These are phyloP conservation scores for Lepiota brunneoincarnata DNA, from an alignment of 768 basidiomycete genomes.

Conservation along the genomic window DNA sequence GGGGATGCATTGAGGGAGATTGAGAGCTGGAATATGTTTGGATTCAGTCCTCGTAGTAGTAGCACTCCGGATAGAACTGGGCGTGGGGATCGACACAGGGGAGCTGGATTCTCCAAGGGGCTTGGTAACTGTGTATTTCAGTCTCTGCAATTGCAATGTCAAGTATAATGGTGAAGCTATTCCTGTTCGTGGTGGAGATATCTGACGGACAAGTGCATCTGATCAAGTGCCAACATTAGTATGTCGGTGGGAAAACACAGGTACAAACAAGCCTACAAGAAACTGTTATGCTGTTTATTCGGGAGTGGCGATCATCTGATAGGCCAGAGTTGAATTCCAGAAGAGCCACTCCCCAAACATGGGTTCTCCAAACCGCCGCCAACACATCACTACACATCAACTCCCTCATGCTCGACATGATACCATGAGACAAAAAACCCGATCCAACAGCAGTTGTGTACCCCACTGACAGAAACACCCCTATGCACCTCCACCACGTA, in stretches of 20 bases:
- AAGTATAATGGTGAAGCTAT: no score
- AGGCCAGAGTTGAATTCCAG: neutral
- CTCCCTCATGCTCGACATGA: neutral
- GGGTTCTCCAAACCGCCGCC: neutral
- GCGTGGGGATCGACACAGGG: no score
- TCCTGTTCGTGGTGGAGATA: no score
- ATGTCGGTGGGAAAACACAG: no score
- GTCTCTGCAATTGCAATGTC: no score
- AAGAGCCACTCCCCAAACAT: neutral
- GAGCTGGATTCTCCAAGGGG: neutral
- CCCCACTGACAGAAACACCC: neutral
- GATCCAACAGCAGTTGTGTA: neutral
- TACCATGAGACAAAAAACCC: neutral
- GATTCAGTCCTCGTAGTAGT: neutral
- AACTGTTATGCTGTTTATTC: conserved; percentile 38
- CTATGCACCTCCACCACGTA: neutral
- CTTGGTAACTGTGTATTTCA: no score
- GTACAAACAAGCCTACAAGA: conserved; percentile 33
- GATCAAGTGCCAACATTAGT: no score
- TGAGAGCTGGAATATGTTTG: conserved; percentile 10
- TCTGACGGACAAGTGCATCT: no score
- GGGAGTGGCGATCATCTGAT: conserved; percentile 32
- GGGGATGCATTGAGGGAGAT: conserved; percentile 22
- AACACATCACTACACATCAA: neutral
- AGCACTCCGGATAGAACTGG: no score